Base-by-base conservation (phyloP, 768 basidiomycete species). In the Termitomyces sp. region DNA sequence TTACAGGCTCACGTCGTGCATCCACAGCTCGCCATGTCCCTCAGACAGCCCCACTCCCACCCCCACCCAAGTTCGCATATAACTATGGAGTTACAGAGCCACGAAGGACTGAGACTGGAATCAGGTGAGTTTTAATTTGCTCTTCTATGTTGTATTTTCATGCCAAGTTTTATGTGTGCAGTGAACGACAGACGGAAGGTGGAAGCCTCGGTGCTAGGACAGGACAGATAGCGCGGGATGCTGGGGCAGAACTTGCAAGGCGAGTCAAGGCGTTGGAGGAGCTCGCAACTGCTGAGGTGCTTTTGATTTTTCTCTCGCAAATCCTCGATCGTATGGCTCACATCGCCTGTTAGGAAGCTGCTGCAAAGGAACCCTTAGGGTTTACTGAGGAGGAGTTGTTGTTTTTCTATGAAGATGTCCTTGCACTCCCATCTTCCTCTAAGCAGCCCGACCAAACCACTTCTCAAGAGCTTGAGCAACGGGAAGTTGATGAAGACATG, bases 331-430 rank as follows among this genome's bases (percentile, higher is more conserved):
- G 20, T 22, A 33, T 29, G 36, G 46, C 23, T 57, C 41, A 13
- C 49, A 23, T 23, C 6, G 9, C 41, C 5, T 38, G 35, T 1
- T 47, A 78, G 77, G 65, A 66, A 52, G 56, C 66, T 12, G 64
- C 66, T 29, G 39, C 31, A 39, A 49, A 67, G 6, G 73, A 73
- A 23, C 55, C 68, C 2, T 66, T 70, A 9, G 58, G 65, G 3
- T 81, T 75, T 55, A 70, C 72, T 2, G 79, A 81, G 57, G 70
- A 73, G 18, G 76, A 77, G 10, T 63, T 81, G 4, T 39, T 74
- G 41, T 51, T 63, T 1, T 56, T 81, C 41, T 81, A 81, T 55
- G 71, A 77, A 53, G 76, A 79, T 53, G 63, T 80, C 18, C 70
- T 79, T 22, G 70, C 73, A 20, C 64, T 74, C 27, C 68, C 68